phyloP scores from a whole-genome alignment of 208 protist species.

The Blastocrithidia nonstop region DNA sequence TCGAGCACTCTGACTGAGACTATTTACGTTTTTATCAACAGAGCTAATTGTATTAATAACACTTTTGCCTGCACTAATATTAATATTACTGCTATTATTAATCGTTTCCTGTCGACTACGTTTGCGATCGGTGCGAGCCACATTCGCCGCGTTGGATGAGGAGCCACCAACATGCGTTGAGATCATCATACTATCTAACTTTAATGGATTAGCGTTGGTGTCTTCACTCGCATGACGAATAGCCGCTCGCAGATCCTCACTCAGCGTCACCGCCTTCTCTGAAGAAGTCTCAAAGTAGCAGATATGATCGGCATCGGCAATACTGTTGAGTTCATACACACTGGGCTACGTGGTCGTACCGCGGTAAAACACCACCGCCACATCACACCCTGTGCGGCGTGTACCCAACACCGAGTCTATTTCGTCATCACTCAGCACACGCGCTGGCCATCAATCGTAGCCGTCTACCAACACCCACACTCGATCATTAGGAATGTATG shows the following conservation, averaged over 20 bases:
- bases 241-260: constrained; percentile 35
- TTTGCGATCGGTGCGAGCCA: too few relatives aligned
- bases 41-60: too few relatives aligned
- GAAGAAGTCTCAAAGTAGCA: constrained; percentile 75
- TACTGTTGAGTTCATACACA: constrained; percentile 27
- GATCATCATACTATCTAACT: too few relatives aligned
- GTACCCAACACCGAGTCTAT: constrained; percentile 6
- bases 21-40: too few relatives aligned
- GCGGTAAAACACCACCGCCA: constrained; percentile 54
- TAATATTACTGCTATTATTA: too few relatives aligned
- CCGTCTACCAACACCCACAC: constrained; percentile 73
- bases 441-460: constrained; percentile 72
- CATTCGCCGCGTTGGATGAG: too few relatives aligned
- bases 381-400: constrained; percentile 15
- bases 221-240: constrained; percentile 39
- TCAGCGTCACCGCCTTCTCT: constrained; percentile 64
- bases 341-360: constrained; percentile 27
- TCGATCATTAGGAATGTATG: constrained; percentile 49
- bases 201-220: constrained; percentile 51
- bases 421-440: constrained; percentile 38
- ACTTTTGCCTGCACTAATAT: too few relatives aligned
- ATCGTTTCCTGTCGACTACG: too few relatives aligned
- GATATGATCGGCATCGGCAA: constrained; percentile 20
- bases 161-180: too few relatives aligned
- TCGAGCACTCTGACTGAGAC: too few relatives aligned